Evolutionary conservation across 768 basidiomycete species (phyloP), one percentile per base, ranked within the genome.

Genomic region (Boletales sp.): DNA sequence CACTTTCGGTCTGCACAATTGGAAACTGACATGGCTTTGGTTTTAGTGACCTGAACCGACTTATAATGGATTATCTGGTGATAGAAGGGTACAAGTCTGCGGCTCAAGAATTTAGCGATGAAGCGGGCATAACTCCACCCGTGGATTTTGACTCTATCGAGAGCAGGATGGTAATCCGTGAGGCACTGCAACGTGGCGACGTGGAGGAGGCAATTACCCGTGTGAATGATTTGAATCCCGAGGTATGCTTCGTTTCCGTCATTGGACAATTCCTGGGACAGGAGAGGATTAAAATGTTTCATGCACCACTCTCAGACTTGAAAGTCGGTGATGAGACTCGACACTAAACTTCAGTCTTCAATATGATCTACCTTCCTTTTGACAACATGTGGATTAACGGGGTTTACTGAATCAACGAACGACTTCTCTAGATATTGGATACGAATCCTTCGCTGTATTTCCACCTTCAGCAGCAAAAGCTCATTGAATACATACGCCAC

Each of bases 301-400:
- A 97, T 97, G 94, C 94, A 97, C 94, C 94, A 95, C 92, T 86
- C 94, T 82, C 77, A 97, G 84, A 74, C 84, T 77, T 72, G 63
- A 63, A 74, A 81, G 87, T 82, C 86, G 77, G 73, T 93, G 93
- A 90, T 86, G 94, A 94, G 69, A 83, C 62, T 68, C 59, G 42
- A 74, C 76, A 81, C 76, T 77, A 83, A 86, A 86, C 87, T 90
- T 89, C 87, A 90, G 89, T 91, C 87, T 91, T 91, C 86, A 90
- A 90, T 87, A 91, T 93, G 89, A 91, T 78, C 60, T 64, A 57
- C 45, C 17, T 38, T 43, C 51, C 39, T n/a, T 35, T 53, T 43
- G 35, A 37, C 24, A 31, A 12, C 45, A 30, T 9, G 19, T 45
- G 32, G 35, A 46, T 35, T 5, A 21, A 47, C 35, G 31, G 21